phyloP scores from a whole-genome alignment of 495 filamentous ascomycete genomes.

The Penicillium daleae region DNA sequence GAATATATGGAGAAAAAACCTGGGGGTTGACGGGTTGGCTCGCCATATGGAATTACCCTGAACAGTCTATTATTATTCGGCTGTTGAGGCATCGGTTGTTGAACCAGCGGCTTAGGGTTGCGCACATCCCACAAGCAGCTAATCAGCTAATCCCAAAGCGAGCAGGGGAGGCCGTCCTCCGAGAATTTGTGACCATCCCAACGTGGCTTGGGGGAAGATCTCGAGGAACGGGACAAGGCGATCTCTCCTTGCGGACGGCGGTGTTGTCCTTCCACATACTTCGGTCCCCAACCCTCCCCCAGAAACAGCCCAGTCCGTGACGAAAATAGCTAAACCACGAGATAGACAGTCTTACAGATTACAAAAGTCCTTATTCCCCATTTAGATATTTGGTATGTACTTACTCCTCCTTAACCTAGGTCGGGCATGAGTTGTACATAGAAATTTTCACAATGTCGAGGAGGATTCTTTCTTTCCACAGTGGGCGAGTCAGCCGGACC shows the following conservation, averaged over 20 bases:
- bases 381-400: neutral
- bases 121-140: neutral
- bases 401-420: neutral
- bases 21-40: too few relatives aligned
- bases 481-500: constrained; percentile 32
- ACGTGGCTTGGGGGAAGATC: constrained; percentile 21
- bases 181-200: constrained; percentile 2
- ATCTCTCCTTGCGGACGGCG: constrained; percentile 5
- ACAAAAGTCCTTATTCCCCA: neutral
- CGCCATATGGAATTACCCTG: too few relatives aligned
- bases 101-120: neutral
- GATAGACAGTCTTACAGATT: neutral
- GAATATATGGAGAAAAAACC: neutral
- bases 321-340: constrained; percentile 34
- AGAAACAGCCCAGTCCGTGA: constrained; percentile 21
- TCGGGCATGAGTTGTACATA: neutral
- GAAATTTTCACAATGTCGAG: neutral
- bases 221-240: constrained; percentile 7
- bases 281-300: constrained; percentile 4
- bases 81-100: neutral
- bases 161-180: neutral
- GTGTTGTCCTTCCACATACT: constrained; percentile 3
- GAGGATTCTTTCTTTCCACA: constrained; percentile 6
- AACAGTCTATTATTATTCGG: neutral
- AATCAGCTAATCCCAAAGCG: constrained; percentile 7